Conservation (phyloP, 1,284 basidiomycete species). For the Porodaedalea pini region DNA sequence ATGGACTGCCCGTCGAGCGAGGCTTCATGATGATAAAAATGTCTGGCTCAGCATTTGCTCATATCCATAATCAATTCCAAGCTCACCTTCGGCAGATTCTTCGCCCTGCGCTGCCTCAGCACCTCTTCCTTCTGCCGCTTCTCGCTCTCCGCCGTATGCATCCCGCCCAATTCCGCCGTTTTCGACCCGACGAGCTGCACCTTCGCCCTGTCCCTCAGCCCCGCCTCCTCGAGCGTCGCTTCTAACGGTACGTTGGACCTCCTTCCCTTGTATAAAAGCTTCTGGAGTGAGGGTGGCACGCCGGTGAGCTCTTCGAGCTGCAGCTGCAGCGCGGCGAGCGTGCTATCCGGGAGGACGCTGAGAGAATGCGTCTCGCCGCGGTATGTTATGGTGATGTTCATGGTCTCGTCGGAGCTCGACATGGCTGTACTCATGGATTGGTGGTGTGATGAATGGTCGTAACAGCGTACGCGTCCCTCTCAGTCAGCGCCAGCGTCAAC, state of each 20-base stretch:
- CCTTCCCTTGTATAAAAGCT: conserved; percentile 70
- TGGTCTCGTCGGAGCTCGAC: background rate
- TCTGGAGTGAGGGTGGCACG: conserved; percentile 62
- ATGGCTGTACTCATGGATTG: too few relatives aligned
- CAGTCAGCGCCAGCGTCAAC: background rate
- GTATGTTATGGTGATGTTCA: conserved; percentile 36
- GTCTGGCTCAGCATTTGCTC: background rate
- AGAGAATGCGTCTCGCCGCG: conserved; percentile 47
- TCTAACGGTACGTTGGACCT: conserved; percentile 35
- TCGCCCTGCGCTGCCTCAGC: conserved; percentile 52
- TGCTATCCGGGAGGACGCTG: conserved; percentile 42
- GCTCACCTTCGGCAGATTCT: conserved; percentile 56
- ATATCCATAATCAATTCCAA: too few relatives aligned
- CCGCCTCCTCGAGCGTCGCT: conserved; percentile 46
- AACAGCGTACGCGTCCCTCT: background rate
- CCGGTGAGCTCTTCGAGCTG: conserved; percentile 58
- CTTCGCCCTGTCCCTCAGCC: conserved; percentile 59
- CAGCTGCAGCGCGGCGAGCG: conserved; percentile 45
- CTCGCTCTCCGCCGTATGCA: conserved; percentile 56
- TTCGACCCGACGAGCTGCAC: conserved; percentile 68
- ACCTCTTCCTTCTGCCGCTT: conserved; percentile 53
- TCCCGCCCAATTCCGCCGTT: conserved; percentile 46
- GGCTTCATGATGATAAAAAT: conserved; percentile 36
- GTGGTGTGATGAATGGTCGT: background rate
- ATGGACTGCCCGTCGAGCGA: conserved; percentile 37